Evolutionary conservation across 2,329 filamentous ascomycete genomes (phyloP), one percentile per base, ranked within the genome.

Genomic region (Fusarium ramigenum): DNA sequence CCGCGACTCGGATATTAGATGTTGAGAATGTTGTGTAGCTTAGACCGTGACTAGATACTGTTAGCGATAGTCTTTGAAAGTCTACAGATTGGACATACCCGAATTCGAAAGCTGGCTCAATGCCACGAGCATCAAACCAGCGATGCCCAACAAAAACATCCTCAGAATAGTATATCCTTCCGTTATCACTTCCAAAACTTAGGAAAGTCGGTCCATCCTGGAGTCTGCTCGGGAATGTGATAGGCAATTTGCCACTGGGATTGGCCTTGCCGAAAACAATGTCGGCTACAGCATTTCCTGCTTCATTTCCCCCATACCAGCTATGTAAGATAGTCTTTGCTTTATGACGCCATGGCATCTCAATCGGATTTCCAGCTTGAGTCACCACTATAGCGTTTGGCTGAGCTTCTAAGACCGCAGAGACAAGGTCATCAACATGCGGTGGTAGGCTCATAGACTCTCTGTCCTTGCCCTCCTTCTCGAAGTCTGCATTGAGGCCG

Each of bases 281-380:
- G 21, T 74, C 71, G 7, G 66, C 72, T 4, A 74, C 43, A 1
- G 66, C 63, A 39, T 73, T 70, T 4, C 72, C 72, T 1, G 57
- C 56, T 21, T 74, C 72, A 9, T 73, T 73, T 0, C 72, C 72
- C 0, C 63, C 70, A 32, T 73, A 74, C 70, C 72, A 74, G 28
- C 61, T 68, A 16, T 74, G 72, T 4, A 74, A 7, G 4, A 74
- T 70, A 14, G 57, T 53, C 10, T 60, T 68, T 0, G 72, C 63
- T 28, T 49, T 7, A 6, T 65, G 23, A 1, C 52, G 53, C 72
- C 72, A 74, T 21, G 72, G 72, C 60, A 73, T 73, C 7, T 60
- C 39, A 7, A 73, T 52, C 0, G 72, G 72, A 3, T 70, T 74
- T 5, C 72, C 72, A 7, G 66, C 52, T 47, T 74, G 70, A 19